Conservation (phyloP, 2,329 filamentous ascomycete species). For the Triangularia verruculosa region DNA sequence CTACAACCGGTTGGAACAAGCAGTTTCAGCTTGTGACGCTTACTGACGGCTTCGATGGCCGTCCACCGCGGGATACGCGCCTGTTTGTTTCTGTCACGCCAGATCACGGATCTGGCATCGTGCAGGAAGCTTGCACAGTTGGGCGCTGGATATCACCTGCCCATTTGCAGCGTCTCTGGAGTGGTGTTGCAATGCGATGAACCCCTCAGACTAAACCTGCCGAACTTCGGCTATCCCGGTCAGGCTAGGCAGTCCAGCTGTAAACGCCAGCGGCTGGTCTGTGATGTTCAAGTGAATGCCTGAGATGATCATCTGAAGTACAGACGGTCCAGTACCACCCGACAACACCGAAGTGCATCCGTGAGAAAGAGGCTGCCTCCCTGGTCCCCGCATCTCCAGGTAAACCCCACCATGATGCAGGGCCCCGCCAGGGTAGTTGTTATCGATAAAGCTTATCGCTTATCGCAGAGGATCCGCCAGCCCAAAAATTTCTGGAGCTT, state of each 20-base stretch:
- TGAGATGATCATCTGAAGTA: background rate
- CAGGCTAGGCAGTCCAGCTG: background rate
- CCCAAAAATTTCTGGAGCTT: conserved; percentile 29
- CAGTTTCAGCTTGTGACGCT: conserved; percentile 5
- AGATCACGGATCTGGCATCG: background rate
- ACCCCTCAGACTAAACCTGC: background rate
- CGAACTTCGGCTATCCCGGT: background rate
- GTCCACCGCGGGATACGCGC: conserved; percentile 2
- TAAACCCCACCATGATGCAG: conserved; percentile 1
- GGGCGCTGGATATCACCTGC: background rate
- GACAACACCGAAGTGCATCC: background rate
- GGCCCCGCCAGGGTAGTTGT: conserved; percentile 10
- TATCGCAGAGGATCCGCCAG: conserved; percentile 24
- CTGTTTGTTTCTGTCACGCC: background rate
- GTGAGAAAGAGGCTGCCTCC: background rate
- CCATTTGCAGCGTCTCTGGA: background rate
- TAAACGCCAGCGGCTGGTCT: background rate
- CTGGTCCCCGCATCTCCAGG: background rate
- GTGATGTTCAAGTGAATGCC: background rate
- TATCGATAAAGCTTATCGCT: background rate
- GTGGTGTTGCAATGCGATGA: background rate
- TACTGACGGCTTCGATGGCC: background rate
- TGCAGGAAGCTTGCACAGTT: background rate
- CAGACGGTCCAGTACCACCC: background rate
- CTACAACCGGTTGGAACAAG: conserved; percentile 1